These are phyloP conservation scores for Kluyveromyces dobzhanskii DNA, from an alignment of 805 yeast species.

Conservation along the genomic window DNA sequence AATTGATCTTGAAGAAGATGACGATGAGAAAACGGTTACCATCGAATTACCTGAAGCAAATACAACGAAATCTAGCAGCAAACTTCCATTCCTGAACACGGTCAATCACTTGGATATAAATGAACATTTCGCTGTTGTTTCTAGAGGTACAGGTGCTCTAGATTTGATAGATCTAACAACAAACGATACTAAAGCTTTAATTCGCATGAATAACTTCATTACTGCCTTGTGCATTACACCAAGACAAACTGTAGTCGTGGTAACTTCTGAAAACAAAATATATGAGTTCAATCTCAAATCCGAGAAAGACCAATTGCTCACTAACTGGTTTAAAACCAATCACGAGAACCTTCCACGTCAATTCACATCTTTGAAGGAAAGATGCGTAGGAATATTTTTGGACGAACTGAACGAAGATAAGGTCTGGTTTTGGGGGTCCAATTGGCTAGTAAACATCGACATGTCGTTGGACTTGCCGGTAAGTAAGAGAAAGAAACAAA, in stretches of 20 bases:
- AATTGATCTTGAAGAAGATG: constrained; percentile 34
- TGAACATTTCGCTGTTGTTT: constrained; percentile 44
- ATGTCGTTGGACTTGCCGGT: constrained; percentile 48
- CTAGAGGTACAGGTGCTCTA: constrained; percentile 59
- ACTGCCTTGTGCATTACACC: constrained; percentile 52
- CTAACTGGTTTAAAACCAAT: constrained; percentile 75
- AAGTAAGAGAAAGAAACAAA: constrained; percentile 24
- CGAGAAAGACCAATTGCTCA: constrained; percentile 31
- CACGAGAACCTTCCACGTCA: constrained; percentile 66
- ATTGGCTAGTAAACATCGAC: constrained; percentile 75
- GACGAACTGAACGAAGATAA: constrained; percentile 35
- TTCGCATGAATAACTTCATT: constrained; percentile 52
- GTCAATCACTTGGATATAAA: constrained; percentile 47
- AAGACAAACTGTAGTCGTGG: constrained; percentile 46
- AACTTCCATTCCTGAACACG: constrained; percentile 39
- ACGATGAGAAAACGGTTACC: constrained; percentile 31
- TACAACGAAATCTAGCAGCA: constrained; percentile 22
- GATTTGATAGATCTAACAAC: constrained; percentile 36
- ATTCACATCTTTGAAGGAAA: constrained; percentile 48
- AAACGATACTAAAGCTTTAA: constrained; percentile 34
- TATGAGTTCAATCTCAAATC: constrained; percentile 47
- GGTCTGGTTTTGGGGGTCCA: constrained; percentile 83
- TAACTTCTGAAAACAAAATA: constrained; percentile 67
- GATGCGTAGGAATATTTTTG: constrained; percentile 63
- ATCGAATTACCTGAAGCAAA: constrained; percentile 35